These are phyloP conservation scores for Septoria linicola DNA, from an alignment of 2,329 filamentous ascomycete genomes.

Conservation along the genomic window DNA sequence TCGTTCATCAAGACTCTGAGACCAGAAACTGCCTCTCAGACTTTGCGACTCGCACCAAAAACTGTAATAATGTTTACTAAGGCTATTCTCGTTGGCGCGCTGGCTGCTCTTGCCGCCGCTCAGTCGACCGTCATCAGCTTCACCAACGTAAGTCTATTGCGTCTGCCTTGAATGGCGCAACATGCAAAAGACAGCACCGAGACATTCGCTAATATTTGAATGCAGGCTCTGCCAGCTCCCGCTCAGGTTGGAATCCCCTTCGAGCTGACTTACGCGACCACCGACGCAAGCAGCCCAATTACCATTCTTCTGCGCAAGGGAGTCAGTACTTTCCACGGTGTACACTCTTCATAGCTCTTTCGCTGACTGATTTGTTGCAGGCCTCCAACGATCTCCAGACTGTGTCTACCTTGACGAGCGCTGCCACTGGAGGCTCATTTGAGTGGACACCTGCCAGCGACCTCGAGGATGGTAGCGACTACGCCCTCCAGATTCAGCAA, in stretches of 20 bases:
- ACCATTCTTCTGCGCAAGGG: conserved; percentile 60
- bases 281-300: conserved; percentile 42
- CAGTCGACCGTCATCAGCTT: conserved; percentile 50
- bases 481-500: conserved; percentile 60
- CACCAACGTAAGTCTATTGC: conserved; percentile 44
- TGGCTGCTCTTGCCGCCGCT: conserved; percentile 50
- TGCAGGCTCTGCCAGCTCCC: conserved; percentile 38
- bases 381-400: conserved; percentile 50
- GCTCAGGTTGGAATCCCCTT: conserved; percentile 49
- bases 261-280: conserved; percentile 32
- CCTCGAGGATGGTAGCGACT: conserved; percentile 50
- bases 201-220: background rate
- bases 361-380: conserved; percentile 1
- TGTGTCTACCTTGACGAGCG: conserved; percentile 40
- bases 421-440: conserved; percentile 33
- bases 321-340: conserved; percentile 6
- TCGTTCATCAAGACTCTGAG: conserved; percentile 1
- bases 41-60: conserved; percentile 2
- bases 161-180: background rate
- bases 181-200: too few relatives aligned
- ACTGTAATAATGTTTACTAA: conserved; percentile 51
- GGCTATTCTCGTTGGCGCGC: conserved; percentile 48
- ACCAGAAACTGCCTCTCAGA: background rate
- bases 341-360: too few relatives aligned
- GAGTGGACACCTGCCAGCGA: conserved; percentile 51